These are phyloP conservation scores for Xylaria venustula DNA, from an alignment of 495 filamentous ascomycete species.

Conservation along the genomic window DNA sequence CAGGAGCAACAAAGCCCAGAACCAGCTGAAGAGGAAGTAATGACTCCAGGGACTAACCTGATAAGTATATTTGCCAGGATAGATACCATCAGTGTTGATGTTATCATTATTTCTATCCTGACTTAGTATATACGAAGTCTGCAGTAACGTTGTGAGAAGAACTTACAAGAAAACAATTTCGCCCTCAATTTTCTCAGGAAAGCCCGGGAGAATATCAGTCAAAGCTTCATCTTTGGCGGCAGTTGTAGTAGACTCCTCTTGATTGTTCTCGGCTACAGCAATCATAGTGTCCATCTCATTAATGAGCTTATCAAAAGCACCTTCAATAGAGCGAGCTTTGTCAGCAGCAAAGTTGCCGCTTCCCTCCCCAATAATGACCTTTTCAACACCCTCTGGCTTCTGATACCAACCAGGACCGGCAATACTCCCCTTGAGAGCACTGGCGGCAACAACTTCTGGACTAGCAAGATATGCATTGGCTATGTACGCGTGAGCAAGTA, in stretches of 20 bases:
- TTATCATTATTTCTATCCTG: constrained; percentile 52
- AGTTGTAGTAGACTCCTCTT: constrained; percentile 7
- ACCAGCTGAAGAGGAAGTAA: too few species aligned
- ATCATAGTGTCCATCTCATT: constrained; percentile 57
- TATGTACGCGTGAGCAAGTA: too few species aligned
- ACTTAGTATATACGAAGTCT: background rate
- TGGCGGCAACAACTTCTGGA: constrained; percentile 90
- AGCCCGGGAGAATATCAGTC: constrained; percentile 67
- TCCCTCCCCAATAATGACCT: constrained; percentile 69
- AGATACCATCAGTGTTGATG: constrained; percentile 80
- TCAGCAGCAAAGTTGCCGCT: constrained; percentile 62
- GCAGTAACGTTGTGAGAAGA: too few species aligned
- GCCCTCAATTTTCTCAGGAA: constrained; percentile 62
- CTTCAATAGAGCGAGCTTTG: constrained; percentile 59
- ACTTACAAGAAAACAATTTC: constrained; percentile 69
- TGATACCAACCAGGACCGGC: constrained; percentile 72
- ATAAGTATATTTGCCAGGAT: constrained; percentile 89
- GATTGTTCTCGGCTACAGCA: constrained; percentile 10
- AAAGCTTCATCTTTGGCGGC: constrained; percentile 33
- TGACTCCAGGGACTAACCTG: too few species aligned
- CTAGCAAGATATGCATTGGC: constrained; percentile 91
- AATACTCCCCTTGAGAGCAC: constrained; percentile 75
- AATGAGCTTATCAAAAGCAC: constrained; percentile 69
- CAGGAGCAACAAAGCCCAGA: too few species aligned
- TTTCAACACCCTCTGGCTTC: constrained; percentile 61